Conservation (phyloP, 139 green algal species). For the Chlamydomonas applanata region DNA sequence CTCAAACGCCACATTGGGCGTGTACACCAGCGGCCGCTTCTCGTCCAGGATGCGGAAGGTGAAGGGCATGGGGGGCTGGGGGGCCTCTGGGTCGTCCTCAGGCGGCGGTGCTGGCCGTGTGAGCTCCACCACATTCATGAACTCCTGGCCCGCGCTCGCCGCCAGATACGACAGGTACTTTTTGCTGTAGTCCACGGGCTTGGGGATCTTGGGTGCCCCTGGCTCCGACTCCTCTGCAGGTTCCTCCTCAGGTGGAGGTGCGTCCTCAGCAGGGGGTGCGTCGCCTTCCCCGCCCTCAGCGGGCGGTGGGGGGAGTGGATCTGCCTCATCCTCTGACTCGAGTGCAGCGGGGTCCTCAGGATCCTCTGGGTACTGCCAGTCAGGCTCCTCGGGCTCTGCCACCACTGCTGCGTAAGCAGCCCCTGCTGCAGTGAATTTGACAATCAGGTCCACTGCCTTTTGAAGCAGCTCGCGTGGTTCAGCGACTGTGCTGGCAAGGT, state of each 20-base stretch:
- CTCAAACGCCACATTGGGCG: conserved; percentile 46
- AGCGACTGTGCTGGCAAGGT: background rate
- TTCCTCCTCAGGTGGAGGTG: conserved; percentile 5
- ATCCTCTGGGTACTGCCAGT: conserved; percentile 48
- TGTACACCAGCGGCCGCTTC: conserved; percentile 50
- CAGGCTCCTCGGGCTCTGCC: conserved; percentile 47
- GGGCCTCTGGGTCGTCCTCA: conserved; percentile 28
- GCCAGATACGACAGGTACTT: conserved; percentile 55
- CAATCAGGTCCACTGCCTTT: conserved; percentile 18
- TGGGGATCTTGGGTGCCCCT: conserved; percentile 15
- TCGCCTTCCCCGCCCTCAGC: conserved; percentile 15
- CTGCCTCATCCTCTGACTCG: conserved; percentile 54
- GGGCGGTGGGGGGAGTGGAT: background rate
- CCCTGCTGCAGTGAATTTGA: conserved; percentile 36
- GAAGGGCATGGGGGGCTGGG: conserved; percentile 31
- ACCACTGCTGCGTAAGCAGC: conserved; percentile 50
- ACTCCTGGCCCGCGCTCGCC: conserved; percentile 45
- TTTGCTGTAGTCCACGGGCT: conserved; percentile 46
- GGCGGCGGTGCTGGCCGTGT: conserved; percentile 27
- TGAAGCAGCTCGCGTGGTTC: conserved; percentile 23
- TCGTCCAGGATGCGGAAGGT: conserved; percentile 68
- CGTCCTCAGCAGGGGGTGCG: background rate
- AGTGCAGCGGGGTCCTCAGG: conserved; percentile 42
- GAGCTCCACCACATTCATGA: conserved; percentile 37
- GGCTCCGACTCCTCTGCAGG: background rate